Percentiles rank a stretch among this genome's conserved stretches.
phyloP scores from a whole-genome alignment of 2,329 filamentous ascomycete species.

The Beauveria asiatica region DNA sequence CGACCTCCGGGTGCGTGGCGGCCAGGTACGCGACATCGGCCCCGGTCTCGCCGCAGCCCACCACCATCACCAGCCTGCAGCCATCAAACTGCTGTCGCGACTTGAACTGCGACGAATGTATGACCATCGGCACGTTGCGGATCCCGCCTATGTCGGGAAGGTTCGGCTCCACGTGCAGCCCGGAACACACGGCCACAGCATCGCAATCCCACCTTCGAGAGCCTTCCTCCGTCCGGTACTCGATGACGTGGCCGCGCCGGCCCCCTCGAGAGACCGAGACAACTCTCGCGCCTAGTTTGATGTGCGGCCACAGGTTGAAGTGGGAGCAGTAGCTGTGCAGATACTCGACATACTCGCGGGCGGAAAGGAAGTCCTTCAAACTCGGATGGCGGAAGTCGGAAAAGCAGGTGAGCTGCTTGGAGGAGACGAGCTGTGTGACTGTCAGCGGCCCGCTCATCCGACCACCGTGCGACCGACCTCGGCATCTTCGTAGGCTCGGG shows the following conservation, averaged over 20 bases:
- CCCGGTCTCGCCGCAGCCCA: slow-evolving; percentile 36
- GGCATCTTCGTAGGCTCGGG: neutral
- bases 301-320: slow-evolving; percentile 29
- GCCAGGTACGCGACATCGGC: slow-evolving; percentile 35
- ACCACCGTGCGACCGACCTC: neutral
- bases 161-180: slow-evolving; percentile 30
- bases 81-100: slow-evolving; percentile 27
- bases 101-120: slow-evolving; percentile 36
- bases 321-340: slow-evolving; percentile 30
- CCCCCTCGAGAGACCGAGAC: slow-evolving; percentile 15
- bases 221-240: neutral
- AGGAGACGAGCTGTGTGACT: slow-evolving; percentile 15
- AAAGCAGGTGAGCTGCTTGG: slow-evolving; percentile 37
- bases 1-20: slow-evolving; percentile 27
- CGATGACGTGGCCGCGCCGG: slow-evolving; percentile 8
- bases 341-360: slow-evolving; percentile 30
- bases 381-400: slow-evolving; percentile 33
- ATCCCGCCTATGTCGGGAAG: slow-evolving; percentile 29
- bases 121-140: slow-evolving; percentile 22
- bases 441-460: neutral
- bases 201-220: slow-evolving; percentile 27
- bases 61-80: slow-evolving; percentile 31
- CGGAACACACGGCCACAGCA: slow-evolving; percentile 35
- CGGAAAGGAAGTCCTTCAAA: slow-evolving; percentile 31
- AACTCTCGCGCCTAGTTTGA: slow-evolving; percentile 25